Evolutionary conservation across 345 rosid species (phyloP).

Genomic region (Citrus trifoliata): DNA sequence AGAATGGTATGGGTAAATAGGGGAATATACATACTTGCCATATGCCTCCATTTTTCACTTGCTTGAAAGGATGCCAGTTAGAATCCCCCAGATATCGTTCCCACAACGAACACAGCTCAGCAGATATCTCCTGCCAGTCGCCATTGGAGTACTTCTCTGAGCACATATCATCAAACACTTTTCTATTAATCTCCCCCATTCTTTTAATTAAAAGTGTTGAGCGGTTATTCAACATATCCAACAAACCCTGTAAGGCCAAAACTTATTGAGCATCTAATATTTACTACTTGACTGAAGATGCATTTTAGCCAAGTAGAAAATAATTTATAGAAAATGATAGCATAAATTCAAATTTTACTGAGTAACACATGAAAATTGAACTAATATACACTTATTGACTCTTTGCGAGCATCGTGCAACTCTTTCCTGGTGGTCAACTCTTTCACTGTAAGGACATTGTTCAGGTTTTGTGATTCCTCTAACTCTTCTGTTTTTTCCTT

Average conservation of each 20-base stretch:
- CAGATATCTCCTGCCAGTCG: conserved; percentile 14
- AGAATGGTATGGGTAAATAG: not conserved
- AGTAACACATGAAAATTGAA: not conserved
- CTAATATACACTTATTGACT: conserved; percentile 19
- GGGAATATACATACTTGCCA: conserved; percentile 10
- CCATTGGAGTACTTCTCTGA: conserved; percentile 4
- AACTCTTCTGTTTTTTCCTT: conserved; percentile 19
- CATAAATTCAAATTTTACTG: not conserved
- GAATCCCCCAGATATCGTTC: conserved; percentile 16
- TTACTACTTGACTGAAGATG: not conserved
- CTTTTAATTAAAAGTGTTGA: conserved; percentile 17
- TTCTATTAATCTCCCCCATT: conserved; percentile 30
- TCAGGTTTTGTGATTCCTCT: conserved; percentile 13
- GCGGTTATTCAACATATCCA: conserved; percentile 17
- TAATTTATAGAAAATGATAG: not conserved
- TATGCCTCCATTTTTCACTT: not conserved
- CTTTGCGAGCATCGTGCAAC: conserved; percentile 33
- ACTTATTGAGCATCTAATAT: not conserved
- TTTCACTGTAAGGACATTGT: conserved; percentile 6
- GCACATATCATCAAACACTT: conserved; percentile 19
- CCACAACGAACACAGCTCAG: conserved; percentile 23
- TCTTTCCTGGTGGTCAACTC: conserved; percentile 21
- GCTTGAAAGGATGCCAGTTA: conserved; percentile 28
- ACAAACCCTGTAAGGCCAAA: conserved; percentile 20
- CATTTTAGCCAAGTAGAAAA: not conserved